Evolutionary conservation across 345 rosid genomes (phyloP).

Genomic region (Eucalyptus tenuipes): DNA sequence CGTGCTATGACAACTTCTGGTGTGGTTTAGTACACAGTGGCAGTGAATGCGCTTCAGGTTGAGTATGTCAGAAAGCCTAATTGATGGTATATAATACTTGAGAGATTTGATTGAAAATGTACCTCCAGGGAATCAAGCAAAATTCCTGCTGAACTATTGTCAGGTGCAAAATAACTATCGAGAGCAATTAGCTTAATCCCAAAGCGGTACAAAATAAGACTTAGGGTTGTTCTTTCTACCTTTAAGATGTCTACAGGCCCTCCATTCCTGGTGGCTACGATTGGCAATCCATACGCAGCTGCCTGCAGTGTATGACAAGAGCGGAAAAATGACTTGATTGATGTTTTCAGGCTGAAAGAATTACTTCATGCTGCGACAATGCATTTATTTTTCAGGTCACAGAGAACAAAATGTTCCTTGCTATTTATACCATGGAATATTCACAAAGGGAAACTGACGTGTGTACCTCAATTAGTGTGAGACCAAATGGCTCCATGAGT

Average conservation of each 20-base stretch:
- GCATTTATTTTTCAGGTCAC: background rate
- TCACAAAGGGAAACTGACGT: background rate
- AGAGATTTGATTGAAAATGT: background rate
- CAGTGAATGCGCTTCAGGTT: background rate
- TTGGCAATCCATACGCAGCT: slow-evolving; percentile 60
- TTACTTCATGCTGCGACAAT: background rate
- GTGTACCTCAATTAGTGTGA: slow-evolving; percentile 54
- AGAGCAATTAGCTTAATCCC: background rate
- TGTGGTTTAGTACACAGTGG: background rate
- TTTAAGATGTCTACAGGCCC: slow-evolving; percentile 61
- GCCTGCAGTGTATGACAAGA: slow-evolving; percentile 23
- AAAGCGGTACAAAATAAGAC: background rate
- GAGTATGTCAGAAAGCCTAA: background rate
- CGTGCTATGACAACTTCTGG: background rate
- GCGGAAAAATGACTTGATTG: background rate
- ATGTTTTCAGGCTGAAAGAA: background rate
- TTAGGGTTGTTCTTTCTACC: slow-evolving; percentile 13
- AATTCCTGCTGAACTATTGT: background rate
- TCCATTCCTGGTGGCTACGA: slow-evolving; percentile 62
- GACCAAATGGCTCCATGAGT: slow-evolving; percentile 68
- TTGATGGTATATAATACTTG: background rate
- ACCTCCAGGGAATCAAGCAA: background rate
- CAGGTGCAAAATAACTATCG: background rate
- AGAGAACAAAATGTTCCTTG: background rate
- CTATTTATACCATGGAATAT: background rate